A percentile compares a stretch with the other conserved stretches of the same genome.
phyloP scores from a whole-genome alignment of 176 grass and related monocot species.

The Chrysopogon serrulatus region DNA sequence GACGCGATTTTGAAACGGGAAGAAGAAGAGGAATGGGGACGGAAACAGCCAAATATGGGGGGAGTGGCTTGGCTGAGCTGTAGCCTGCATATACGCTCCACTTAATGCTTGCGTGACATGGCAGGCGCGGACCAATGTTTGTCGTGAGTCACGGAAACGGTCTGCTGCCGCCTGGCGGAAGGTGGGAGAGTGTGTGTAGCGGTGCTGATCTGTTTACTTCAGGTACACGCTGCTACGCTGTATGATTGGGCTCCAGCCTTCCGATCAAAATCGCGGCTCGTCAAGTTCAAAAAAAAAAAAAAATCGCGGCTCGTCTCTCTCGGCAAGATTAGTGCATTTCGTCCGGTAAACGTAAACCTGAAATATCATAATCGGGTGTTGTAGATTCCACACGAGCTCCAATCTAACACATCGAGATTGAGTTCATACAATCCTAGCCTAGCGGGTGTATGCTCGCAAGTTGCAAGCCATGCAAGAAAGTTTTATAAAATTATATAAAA shows the following conservation, averaged over 20 bases:
- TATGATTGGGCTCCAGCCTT: background rate
- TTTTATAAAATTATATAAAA: too few relatives aligned
- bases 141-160: background rate
- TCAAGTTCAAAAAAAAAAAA: too few relatives aligned
- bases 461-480: too few relatives aligned
- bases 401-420: background rate
- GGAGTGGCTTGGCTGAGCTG: constrained; percentile 19
- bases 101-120: constrained; percentile 5
- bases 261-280: background rate
- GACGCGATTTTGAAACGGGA: constrained; percentile 6
- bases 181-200: too few relatives aligned
- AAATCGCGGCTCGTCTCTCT: background rate
- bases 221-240: background rate
- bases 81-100: background rate
- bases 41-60: background rate
- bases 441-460: background rate
- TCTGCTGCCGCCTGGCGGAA: too few relatives aligned
- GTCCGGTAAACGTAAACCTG: background rate
- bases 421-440: background rate
- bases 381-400: background rate
- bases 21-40: background rate
- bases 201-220: background rate
- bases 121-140: background rate
- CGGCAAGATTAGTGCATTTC: background rate
- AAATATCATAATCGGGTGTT: background rate